Percentiles rank a stretch among this genome's conserved stretches.
Conservation (phyloP, 768 basidiomycete genomes). For the Mycena vitilis region DNA sequence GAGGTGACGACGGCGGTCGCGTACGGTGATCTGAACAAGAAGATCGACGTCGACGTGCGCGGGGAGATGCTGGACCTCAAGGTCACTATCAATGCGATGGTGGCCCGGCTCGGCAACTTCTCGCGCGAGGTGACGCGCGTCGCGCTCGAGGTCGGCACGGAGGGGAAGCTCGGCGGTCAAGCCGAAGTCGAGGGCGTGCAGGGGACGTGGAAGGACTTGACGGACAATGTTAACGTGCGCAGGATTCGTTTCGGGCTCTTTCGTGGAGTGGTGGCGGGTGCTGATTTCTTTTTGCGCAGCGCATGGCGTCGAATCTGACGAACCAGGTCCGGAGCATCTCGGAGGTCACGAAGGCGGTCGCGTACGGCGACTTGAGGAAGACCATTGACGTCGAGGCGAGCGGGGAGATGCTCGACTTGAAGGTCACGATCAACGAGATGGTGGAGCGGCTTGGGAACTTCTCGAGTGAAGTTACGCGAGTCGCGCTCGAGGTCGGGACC, state of each 20-base stretch:
- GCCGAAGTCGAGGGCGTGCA: conserved; percentile 32
- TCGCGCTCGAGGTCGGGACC: conserved; percentile 34
- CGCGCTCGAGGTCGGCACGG: conserved; percentile 31
- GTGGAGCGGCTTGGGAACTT: conserved; percentile 32
- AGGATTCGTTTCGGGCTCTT: conserved; percentile 55
- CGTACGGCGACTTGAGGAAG: conserved; percentile 30
- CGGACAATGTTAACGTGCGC: conserved; percentile 44
- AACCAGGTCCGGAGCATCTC: conserved; percentile 27
- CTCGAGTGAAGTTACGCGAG: conserved; percentile 32
- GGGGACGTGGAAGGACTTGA: conserved; percentile 30
- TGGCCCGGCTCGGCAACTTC: conserved; percentile 29
- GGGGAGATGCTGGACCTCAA: conserved; percentile 85
- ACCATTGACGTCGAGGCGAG: conserved; percentile 32
- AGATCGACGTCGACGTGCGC: conserved; percentile 80
- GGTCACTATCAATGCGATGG: conserved; percentile 69
- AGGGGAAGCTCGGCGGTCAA: conserved; percentile 30
- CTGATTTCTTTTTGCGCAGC: not conserved
- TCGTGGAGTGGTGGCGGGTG: conserved; percentile 68
- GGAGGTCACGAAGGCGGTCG: conserved; percentile 32
- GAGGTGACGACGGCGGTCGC: conserved; percentile 29
- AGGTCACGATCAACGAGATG: conserved; percentile 37
- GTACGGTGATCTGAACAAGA: conserved; percentile 60
- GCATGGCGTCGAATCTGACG: conserved; percentile 30
- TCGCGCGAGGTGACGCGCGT: conserved; percentile 32
- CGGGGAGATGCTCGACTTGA: conserved; percentile 36